Base-by-base conservation (phyloP, 164 flowering plant species). In the Dillenia suffruticosa region DNA sequence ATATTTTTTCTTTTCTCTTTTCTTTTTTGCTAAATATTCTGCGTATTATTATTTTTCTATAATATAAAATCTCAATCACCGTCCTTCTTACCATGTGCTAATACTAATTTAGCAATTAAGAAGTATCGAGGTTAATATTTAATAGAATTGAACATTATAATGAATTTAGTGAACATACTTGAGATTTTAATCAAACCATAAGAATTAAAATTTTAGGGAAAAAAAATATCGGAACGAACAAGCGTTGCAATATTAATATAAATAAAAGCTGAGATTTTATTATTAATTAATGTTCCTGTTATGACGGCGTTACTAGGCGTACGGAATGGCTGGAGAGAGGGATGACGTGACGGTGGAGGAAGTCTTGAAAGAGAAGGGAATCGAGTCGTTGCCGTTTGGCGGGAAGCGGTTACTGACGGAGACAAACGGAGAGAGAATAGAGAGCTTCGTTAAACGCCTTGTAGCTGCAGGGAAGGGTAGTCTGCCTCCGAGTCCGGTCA, bases 331-430 rank as follows among this genome's bases (percentile, higher is more conserved):
- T 58, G 58, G 65, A 51, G 62, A 43, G 55, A 47, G 47, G 54
- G 74, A 66, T 58, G 16, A 55, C 65, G 55, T 61, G 66, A 58
- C 17, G 54, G 70, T 44, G 63, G 75, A 76, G 61, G 82, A 67
- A 10, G 79, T 86, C 71, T 54, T 90, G 79, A 77, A 48, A 48
- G 96, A 87, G 74, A 87, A 71, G 60, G 92, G 84, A n/a, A 84
- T 87, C 47, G 97, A 90, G 72, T 72, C 96, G 68, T 57, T 87
- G 74, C 90, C 96, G 71, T 90, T 93, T 74, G 96, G 98, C 73
- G 97, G 93, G 76, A 93, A 93, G 65, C 88, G 94, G 81, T 74
- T 93, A 46, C 60, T 90, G 70, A 77, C 84, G 76, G 96, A 88
- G 84, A 90, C 84, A 1, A 93, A 93, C 83, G 90, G 89, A 2